Evolutionary conservation across 495 filamentous ascomycete genomes (phyloP), one percentile per base, ranked within the genome.

Genomic region (Penicillium macrosclerotiorum): DNA sequence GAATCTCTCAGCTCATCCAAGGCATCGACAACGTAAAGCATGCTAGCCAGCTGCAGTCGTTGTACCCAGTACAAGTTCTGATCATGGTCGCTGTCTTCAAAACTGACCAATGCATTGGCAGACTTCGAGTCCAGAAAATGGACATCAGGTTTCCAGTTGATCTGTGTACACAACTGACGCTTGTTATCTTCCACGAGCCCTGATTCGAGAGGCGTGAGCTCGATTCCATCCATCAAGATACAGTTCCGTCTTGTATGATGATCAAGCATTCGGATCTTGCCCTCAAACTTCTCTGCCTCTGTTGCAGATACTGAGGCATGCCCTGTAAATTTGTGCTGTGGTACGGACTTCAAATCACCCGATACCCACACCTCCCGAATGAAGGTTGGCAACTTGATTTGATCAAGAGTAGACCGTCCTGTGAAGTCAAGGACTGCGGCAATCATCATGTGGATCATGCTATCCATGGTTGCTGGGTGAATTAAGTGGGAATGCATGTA

Each of bases 401-500:
- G 34, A 12, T 59, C 49, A 2, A 65, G 43, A 17, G 38, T 51
- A 3, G 47, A 23, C 8, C 49, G 47, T 2, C 60, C 52, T 3
- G 49, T 62, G 9, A 53, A 34, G 29, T 65, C 57, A 13, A 65
- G 49, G 5, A 55, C 42, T 1, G 57, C 52, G 3, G 54, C 48
- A 22, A 62, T 59, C 45, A 57, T 26, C 55, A 64, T 46, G 32
- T 72, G 69, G 5, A 69, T 54, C 49, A 67, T 63, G 30, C 60
- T 64, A 18, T 72, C 69, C 57, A 72, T 61, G 2, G 59, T 63
- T 5, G 62, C 54, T 1, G 69, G 69, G 25, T 72, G 69, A 17
- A 72, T 64, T 2, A 68, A 27, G 36, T 67, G 66, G 0, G 56
- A 35, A 27, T 66, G 55, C 38, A 57, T 42, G 42, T 54, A 56